phyloP scores from a whole-genome alignment of 139 green algal species.

The Eudorina sp. region DNA sequence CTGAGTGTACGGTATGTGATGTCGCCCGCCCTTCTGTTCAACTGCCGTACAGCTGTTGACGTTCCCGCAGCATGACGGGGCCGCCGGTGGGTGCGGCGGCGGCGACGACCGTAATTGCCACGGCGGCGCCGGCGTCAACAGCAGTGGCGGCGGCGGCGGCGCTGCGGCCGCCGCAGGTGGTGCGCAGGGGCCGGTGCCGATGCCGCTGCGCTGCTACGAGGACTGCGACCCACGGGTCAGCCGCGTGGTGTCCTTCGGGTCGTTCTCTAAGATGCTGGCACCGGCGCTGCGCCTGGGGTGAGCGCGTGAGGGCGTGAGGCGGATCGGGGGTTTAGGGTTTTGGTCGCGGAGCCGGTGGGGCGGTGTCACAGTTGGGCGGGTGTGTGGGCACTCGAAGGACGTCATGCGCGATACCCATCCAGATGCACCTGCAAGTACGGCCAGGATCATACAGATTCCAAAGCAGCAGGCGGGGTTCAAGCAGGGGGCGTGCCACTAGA shows the following conservation, averaged over 20 bases:
- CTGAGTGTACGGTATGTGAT: not conserved
- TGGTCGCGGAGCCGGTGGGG: no score
- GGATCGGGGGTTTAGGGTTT: no score
- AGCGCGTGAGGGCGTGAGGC: not conserved
- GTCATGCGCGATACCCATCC: no score
- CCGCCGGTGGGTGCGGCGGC: not conserved
- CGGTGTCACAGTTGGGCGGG: no score
- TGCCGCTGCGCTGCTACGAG: slow-evolving; percentile 47
- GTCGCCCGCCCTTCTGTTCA: not conserved
- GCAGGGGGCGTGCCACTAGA: no score
- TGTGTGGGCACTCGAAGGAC: no score
- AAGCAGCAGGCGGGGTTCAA: no score
- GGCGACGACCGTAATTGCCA: not conserved
- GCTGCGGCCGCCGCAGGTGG: not conserved
- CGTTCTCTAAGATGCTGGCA: slow-evolving; percentile 63
- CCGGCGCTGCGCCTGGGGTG: slow-evolving; percentile 60
- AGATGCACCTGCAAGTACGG: no score
- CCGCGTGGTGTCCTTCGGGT: slow-evolving; percentile 57
- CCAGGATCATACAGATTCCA: no score
- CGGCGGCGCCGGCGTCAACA: not conserved
- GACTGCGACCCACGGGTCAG: not conserved
- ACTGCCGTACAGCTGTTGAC: not conserved
- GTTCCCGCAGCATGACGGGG: not conserved
- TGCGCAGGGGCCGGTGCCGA: not conserved
- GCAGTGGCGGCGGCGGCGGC: not conserved